A percentile compares a stretch with the other conserved stretches of the same genome.
Evolutionary conservation across 345 rosid species (phyloP).

Genomic region (Citrus maxima): DNA sequence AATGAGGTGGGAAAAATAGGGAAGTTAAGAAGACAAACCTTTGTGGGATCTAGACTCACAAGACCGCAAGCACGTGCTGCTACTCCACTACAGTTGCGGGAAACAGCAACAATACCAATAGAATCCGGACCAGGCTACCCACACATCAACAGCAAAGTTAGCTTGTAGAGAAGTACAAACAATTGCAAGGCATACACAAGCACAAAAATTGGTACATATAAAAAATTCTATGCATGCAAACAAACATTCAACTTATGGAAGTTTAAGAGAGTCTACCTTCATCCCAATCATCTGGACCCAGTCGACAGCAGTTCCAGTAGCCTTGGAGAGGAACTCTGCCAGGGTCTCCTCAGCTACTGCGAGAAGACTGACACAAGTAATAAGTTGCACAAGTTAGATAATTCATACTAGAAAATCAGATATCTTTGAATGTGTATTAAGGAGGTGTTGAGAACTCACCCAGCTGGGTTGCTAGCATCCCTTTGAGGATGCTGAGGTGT

Average conservation of each 20-base stretch:
- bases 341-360: slow-evolving; percentile 95
- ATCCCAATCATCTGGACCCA: slow-evolving; percentile 99
- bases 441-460: slow-evolving; percentile 39
- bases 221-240: neutral
- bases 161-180: neutral
- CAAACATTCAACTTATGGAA: neutral
- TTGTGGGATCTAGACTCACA: slow-evolving; percentile 96
- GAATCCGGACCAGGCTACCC: slow-evolving; percentile 99
- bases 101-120: slow-evolving; percentile 97
- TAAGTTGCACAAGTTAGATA: neutral
- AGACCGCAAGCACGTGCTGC: slow-evolving; percentile 99
- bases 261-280: slow-evolving; percentile 53
- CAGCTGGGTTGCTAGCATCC: slow-evolving; percentile 99
- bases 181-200: neutral
- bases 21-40: slow-evolving; percentile 35
- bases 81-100: slow-evolving; percentile 94
- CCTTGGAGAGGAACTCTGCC: slow-evolving; percentile 89
- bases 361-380: slow-evolving; percentile 53
- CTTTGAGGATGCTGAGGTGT: slow-evolving; percentile 83
- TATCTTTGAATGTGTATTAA: neutral
- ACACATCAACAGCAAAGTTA: slow-evolving; percentile 9
- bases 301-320: slow-evolving; percentile 99
- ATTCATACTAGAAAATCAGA: neutral
- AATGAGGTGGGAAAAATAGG: neutral
- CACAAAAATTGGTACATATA: neutral